These are phyloP conservation scores for Pythium apleroticum DNA, from an alignment of 352 stramenopile species.

Conservation along the genomic window DNA sequence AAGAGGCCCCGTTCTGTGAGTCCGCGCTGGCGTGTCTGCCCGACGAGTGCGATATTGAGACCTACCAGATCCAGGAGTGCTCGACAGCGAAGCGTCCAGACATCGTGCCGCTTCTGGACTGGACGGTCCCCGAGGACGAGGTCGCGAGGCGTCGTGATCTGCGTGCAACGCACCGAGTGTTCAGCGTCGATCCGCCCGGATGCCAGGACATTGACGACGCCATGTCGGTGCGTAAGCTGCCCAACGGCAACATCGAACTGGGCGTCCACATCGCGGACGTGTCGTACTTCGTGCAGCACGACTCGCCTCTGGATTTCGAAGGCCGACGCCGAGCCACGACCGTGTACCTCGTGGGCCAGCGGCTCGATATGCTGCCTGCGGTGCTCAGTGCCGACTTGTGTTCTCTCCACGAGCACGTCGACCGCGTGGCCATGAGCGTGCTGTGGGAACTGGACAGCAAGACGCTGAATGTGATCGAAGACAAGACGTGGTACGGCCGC, in stretches of 20 bases:
- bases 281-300: constrained; percentile 97
- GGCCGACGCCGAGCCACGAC: constrained; percentile 89
- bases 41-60: constrained; percentile 63
- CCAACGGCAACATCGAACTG: constrained; percentile 89
- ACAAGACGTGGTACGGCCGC: constrained; percentile 83
- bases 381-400: constrained; percentile 90
- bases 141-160: constrained; percentile 60
- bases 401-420: constrained; percentile 88
- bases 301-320: constrained; percentile 96
- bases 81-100: constrained; percentile 72
- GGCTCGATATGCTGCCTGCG: constrained; percentile 91
- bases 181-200: constrained; percentile 87
- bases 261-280: constrained; percentile 99
- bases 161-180: constrained; percentile 67
- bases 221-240: constrained; percentile 76
- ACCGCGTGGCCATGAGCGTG: constrained; percentile 90
- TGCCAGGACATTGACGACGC: constrained; percentile 92
- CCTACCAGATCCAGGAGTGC: constrained; percentile 61
- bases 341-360: constrained; percentile 97
- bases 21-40: constrained; percentile 81
- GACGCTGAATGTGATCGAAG: constrained; percentile 57
- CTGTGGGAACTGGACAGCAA: constrained; percentile 89
- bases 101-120: constrained; percentile 60
- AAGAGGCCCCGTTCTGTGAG: constrained; percentile 86
- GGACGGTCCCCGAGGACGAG: constrained; percentile 60